Base-by-base conservation (phyloP, 192 early-diverging fungal genomes). In the Martensiomyces pterosporus region DNA sequence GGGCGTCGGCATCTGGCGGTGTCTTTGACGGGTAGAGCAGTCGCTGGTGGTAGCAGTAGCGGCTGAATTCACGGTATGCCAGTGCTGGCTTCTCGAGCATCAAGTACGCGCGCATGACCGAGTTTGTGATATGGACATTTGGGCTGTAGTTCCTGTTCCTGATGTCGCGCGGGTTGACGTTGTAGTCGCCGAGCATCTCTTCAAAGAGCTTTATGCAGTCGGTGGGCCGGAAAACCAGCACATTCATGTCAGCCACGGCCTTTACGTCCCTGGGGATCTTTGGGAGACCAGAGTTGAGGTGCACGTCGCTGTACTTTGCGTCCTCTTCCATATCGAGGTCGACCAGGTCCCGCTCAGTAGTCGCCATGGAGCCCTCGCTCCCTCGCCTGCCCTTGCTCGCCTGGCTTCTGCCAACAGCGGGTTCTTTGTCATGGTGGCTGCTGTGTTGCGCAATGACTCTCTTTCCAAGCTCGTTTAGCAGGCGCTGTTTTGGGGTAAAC, bases 31-130 rank as follows among this genome's bases (percentile, higher is more conserved):
- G 64, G 9, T 62, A 62, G 7, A 44, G 47, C 12, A 37, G 42
- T 5, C 32, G 27, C 52, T 63, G 63, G 39, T 74, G 56, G 25
- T 40, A 40, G 24, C 54, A 55, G 25, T 62, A 67, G 9, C 70
- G 70, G 35, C 47, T 40, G 39, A 59, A 74, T n/a, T 74, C 70
- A 13, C 70, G 70, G 24, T 63, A 32, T 15, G 37, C 70, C 4
- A 63, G 26, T 18, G 15, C 15, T 4, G 63, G 63, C 18, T 43
- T 47, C 7, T 59, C 55, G 3, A 66, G 59, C 48, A 38, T 37
- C 22, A 43, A 12, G 33, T 74, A 74, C 4, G 70, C 63, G 10
- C 59, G 52, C 70, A 74, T 74, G 12, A 67, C 55, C 3, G 70
- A 40, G 34, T 74, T 74, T 22, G 50, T 59, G 39, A 63, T 74